Evolutionary conservation across 1,284 basidiomycete genomes (phyloP), one percentile per base, ranked within the genome.

Genomic region (Sanghuangporus weigelae): DNA sequence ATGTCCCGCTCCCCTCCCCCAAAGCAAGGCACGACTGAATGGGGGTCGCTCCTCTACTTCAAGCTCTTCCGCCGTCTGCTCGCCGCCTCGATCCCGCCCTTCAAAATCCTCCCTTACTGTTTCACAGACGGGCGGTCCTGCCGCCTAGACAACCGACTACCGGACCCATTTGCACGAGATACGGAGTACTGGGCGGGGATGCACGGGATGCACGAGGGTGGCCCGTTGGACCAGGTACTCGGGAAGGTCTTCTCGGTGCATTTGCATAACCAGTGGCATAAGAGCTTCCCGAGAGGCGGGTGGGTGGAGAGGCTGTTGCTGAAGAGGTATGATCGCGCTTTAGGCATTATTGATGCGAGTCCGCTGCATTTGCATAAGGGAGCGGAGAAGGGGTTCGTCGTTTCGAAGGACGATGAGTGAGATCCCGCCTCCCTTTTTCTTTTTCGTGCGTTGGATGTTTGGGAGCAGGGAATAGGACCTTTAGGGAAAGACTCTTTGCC

Each of bases 181-280:
- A 82, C 85, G 31, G 87, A 84, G 39, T 73, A 80, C 67, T 82
- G 85, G 85, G 79, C 80, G 60, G 73, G 81, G 77, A 79, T 85
- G 10, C 65, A 80, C 16, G 81, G 79, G 0, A 68, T 86, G 59
- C 83, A 85, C 67, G 84, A 83, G 62, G 84, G 82, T 0, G 89
- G 89, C 0, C 84, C 83, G 19, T 76, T 96, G 38, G 87, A 94
- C 70, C 70, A 74, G 39, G 84, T 81, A 64, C 76, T 95, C n/a
- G 74, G 79, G 7, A 81, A 88, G 64, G 82, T 96, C 7, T 97
- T 95, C 76, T 84, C 87, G 0, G 85, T 98, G 35, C 95, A 96
- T 77, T 72, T 98, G 68, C 95, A 97, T 74, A 96, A 96, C 75
- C 93, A 94, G 73, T 97, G 95, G 95, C 82, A 87, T 60, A 94